Conservation (phyloP, 306 rosid genomes). For the Dryas octopetala region DNA sequence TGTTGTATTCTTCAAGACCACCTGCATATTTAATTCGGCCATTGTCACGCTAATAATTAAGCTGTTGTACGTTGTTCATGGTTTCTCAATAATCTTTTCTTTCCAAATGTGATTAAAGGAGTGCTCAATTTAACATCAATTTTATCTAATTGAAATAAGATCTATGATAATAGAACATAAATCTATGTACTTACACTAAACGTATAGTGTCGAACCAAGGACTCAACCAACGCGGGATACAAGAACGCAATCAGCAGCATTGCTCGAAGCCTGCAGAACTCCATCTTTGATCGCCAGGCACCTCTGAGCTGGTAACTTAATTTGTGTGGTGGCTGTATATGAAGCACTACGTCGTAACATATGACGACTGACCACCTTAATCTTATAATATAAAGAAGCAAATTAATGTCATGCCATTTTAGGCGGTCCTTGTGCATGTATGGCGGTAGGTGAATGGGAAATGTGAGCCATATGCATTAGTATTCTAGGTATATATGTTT, state of each 20-base stretch:
- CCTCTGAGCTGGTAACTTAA: not conserved
- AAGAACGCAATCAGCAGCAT: slow-evolving; percentile 43
- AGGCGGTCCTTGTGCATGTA: slow-evolving; percentile 39
- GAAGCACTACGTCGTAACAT: not conserved
- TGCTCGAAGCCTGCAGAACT: slow-evolving; percentile 30
- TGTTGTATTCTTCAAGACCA: slow-evolving; percentile 55
- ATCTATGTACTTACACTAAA: slow-evolving; percentile 47
- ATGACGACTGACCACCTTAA: slow-evolving; percentile 28
- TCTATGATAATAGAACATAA: not conserved
- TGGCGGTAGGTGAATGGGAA: slow-evolving; percentile 56
- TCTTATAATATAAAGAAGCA: slow-evolving; percentile 24
- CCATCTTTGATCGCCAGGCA: slow-evolving; percentile 5
- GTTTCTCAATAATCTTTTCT: not conserved
- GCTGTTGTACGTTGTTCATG: not conserved
- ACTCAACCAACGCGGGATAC: slow-evolving; percentile 35
- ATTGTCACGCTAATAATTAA: not conserved
- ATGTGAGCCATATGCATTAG: slow-evolving; percentile 25
- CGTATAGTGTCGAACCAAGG: slow-evolving; percentile 61
- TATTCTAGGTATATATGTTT: slow-evolving; percentile 24
- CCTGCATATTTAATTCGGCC: slow-evolving; percentile 36
- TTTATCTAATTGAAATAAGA: not conserved
- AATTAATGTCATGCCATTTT: slow-evolving; percentile 1
- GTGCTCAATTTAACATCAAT: too few species aligned
- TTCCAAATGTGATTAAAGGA: too few species aligned
- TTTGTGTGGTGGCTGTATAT: not conserved